phyloP scores from a whole-genome alignment of 805 yeast species.

The Candida qinlingensis region DNA sequence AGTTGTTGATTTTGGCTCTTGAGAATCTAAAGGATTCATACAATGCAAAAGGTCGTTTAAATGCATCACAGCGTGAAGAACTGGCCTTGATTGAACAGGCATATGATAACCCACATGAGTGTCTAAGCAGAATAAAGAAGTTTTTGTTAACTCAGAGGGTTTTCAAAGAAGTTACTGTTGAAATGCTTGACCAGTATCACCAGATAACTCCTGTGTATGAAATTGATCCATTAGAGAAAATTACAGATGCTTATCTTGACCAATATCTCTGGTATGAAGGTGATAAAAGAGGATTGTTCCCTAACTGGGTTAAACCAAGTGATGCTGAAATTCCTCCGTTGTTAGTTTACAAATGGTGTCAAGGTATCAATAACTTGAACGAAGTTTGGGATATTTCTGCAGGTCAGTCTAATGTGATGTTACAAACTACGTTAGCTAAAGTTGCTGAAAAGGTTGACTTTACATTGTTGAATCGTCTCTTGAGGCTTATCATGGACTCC shows the following conservation, averaged over 20 bases:
- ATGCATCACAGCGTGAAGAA: slow-evolving; percentile 87
- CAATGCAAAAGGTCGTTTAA: slow-evolving; percentile 68
- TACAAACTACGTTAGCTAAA: slow-evolving; percentile 69
- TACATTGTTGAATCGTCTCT: slow-evolving; percentile 74
- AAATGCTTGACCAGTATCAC: slow-evolving; percentile 88
- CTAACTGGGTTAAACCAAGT: slow-evolving; percentile 94
- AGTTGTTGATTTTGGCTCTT: slow-evolving; percentile 79
- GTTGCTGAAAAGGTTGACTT: slow-evolving; percentile 84
- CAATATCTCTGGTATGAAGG: slow-evolving; percentile 97
- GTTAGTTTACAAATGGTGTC: slow-evolving; percentile 89
- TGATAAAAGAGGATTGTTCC: slow-evolving; percentile 79
- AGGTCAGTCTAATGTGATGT: slow-evolving; percentile 77
- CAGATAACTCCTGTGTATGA: slow-evolving; percentile 81
- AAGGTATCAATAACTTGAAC: slow-evolving; percentile 75
- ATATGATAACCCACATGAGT: slow-evolving; percentile 94
- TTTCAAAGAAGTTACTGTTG: slow-evolving; percentile 81
- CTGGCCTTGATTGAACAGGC: slow-evolving; percentile 92
- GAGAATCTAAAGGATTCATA: slow-evolving; percentile 83
- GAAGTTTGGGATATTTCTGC: slow-evolving; percentile 72
- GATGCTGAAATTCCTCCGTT: slow-evolving; percentile 93
- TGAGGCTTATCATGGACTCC: slow-evolving; percentile 79
- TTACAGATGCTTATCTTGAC: slow-evolving; percentile 92
- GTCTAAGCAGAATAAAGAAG: slow-evolving; percentile 77
- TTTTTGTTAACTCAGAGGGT: slow-evolving; percentile 82
- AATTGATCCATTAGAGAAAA: slow-evolving; percentile 88